These are phyloP conservation scores for Bassia scoparia DNA, from an alignment of 148 eudicot genomes.

Conservation along the genomic window DNA sequence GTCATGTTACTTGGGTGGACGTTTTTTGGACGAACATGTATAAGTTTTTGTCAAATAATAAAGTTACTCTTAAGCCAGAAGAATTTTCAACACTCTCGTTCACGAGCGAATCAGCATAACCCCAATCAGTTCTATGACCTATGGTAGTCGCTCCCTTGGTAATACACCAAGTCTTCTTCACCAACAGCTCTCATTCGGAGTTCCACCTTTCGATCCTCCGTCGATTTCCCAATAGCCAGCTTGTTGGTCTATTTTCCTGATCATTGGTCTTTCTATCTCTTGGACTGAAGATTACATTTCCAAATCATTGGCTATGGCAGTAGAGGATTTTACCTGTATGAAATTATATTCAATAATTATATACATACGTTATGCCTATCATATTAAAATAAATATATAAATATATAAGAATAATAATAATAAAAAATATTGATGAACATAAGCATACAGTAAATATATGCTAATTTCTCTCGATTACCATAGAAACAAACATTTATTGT, in stretches of 20 bases:
- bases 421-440: no score
- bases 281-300: slow-evolving; percentile 67
- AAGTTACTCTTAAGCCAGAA: slow-evolving; percentile 36
- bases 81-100: slow-evolving; percentile 29
- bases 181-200: slow-evolving; percentile 46
- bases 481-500: no score
- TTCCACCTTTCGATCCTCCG: slow-evolving; percentile 52
- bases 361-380: neutral
- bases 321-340: slow-evolving; percentile 51
- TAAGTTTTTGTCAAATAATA: no score
- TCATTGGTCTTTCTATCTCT: slow-evolving; percentile 61
- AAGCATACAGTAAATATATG: no score
- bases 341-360: neutral
- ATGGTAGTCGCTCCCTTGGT: slow-evolving; percentile 65
- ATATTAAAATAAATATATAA: no score
- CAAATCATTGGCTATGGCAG: slow-evolving; percentile 63
- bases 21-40: no score
- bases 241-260: slow-evolving; percentile 67
- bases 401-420: no score
- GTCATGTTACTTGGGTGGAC: no score
- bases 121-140: slow-evolving; percentile 58
- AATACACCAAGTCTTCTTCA: slow-evolving; percentile 69
- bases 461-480: no score
- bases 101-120: slow-evolving; percentile 69
- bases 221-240: slow-evolving; percentile 70